These are phyloP conservation scores for Lathyrus tuberosus DNA, from an alignment of 306 rosid genomes.

Conservation along the genomic window DNA sequence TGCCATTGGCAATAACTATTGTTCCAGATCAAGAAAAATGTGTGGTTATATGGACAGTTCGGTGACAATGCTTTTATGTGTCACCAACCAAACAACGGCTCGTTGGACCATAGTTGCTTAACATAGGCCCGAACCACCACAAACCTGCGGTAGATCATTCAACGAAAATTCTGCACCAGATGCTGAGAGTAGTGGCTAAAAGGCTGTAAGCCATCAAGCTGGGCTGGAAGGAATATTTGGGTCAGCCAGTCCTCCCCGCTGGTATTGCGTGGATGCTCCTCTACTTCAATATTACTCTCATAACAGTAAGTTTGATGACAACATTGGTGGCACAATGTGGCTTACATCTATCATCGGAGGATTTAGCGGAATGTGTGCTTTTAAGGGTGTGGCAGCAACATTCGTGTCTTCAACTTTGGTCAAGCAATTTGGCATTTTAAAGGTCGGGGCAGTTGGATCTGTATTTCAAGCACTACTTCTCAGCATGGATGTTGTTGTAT, in stretches of 20 bases:
- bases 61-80: no score
- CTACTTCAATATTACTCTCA: conserved; percentile 81
- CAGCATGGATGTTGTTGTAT: conserved; percentile 81
- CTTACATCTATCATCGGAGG: conserved; percentile 82
- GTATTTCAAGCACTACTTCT: conserved; percentile 91
- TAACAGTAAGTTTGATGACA: conserved; percentile 97
- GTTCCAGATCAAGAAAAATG: no score
- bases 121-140: conserved; percentile 60
- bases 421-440: conserved; percentile 76
- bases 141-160: conserved; percentile 55
- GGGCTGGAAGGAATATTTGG: conserved; percentile 91
- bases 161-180: conserved; percentile 51
- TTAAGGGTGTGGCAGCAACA: conserved; percentile 96
- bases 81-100: no score
- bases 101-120: no score
- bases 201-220: conserved; percentile 80
- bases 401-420: conserved; percentile 85
- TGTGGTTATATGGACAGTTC: no score
- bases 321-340: conserved; percentile 87
- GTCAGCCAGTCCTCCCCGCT: conserved; percentile 95
- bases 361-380: conserved; percentile 87
- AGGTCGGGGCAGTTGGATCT: conserved; percentile 95
- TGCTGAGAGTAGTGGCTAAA: conserved; percentile 60
- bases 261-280: conserved; percentile 90
- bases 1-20: no score